phyloP scores from a whole-genome alignment of 805 yeast species.

The Wickerhamiella lipophila region DNA sequence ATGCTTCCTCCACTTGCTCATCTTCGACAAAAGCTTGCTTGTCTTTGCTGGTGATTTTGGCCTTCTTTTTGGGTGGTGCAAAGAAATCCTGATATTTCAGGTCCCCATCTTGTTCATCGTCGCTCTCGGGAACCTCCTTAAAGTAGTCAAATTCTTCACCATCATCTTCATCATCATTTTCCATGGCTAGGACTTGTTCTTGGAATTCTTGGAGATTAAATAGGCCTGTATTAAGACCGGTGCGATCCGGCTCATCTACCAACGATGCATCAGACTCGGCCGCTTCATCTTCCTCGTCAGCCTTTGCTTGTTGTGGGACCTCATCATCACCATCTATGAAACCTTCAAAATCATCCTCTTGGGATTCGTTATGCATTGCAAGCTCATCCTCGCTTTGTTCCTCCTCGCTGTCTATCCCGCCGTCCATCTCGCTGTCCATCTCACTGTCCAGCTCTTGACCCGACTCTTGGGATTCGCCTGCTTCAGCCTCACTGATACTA shows the following conservation, averaged over 20 bases:
- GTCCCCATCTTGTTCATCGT: conserved; percentile 33
- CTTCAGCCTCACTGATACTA: conserved; percentile 19
- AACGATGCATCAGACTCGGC: conserved; percentile 15
- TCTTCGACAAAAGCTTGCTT: conserved; percentile 22
- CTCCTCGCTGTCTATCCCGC: too few relatives aligned
- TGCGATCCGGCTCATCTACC: conserved; percentile 24
- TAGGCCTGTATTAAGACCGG: conserved; percentile 61
- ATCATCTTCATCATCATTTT: conserved; percentile 35
- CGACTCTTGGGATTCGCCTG: background rate
- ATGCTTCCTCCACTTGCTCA: conserved; percentile 22
- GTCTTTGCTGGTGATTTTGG: conserved; percentile 14
- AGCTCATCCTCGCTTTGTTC: conserved; percentile 23
- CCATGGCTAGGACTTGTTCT: conserved; percentile 56
- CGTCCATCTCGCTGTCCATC: conserved; percentile 10
- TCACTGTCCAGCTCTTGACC: conserved; percentile 12
- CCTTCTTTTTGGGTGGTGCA: conserved; percentile 25
- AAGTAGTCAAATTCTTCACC: conserved; percentile 38
- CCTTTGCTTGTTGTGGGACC: conserved; percentile 14
- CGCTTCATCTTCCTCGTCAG: conserved; percentile 19
- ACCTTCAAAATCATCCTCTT: conserved; percentile 26
- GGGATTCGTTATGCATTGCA: conserved; percentile 23
- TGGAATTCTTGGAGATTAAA: conserved; percentile 79
- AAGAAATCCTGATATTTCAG: conserved; percentile 32
- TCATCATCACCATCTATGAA: conserved; percentile 25
- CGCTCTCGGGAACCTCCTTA: conserved; percentile 29